A percentile compares a stretch with the other conserved stretches of the same genome.
Evolutionary conservation across 768 basidiomycete species (phyloP).

Genomic region (Myochromella boudieri): DNA sequence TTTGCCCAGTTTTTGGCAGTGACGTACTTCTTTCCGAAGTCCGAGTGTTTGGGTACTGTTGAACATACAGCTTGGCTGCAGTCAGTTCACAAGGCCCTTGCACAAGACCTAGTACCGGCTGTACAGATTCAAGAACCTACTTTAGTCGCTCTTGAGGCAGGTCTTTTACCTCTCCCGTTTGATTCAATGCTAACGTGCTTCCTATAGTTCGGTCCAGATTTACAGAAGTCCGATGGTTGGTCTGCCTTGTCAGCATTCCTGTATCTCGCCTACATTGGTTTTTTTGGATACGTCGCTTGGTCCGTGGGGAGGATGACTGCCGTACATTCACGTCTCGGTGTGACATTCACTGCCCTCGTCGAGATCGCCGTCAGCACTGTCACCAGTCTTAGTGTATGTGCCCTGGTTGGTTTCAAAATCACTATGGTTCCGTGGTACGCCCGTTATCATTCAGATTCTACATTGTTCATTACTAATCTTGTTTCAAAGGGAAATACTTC

Average conservation of each 20-base stretch:
- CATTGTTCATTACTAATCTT: constrained; percentile 3
- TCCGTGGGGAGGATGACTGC: constrained; percentile 76
- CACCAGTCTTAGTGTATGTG: constrained; percentile 90
- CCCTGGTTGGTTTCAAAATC: constrained; percentile 83
- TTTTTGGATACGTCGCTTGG: constrained; percentile 73
- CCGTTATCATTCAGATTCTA: background rate
- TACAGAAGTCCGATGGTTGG: constrained; percentile 44
- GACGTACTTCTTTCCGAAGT: constrained; percentile 81
- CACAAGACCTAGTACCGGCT: constrained; percentile 29
- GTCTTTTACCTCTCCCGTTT: background rate
- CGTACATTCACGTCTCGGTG: constrained; percentile 87
- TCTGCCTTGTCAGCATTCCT: constrained; percentile 69
- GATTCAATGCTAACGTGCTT: background rate
- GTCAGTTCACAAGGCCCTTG: constrained; percentile 41
- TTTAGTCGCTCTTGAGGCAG: constrained; percentile 48
- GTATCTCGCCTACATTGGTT: constrained; percentile 74
- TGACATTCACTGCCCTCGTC: constrained; percentile 91
- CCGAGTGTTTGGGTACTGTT: constrained; percentile 60
- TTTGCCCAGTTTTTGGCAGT: constrained; percentile 72
- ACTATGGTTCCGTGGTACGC: constrained; percentile 88
- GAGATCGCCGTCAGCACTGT: constrained; percentile 92
- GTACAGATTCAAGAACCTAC: constrained; percentile 35
- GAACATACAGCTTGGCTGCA: constrained; percentile 69
- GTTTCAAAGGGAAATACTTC: constrained; percentile 72
- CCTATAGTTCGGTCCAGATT: constrained; percentile 53